A percentile compares a stretch with the other conserved stretches of the same genome.
These are phyloP conservation scores for Suillus weaverae DNA, from an alignment of 768 basidiomycete genomes.

Conservation along the genomic window DNA sequence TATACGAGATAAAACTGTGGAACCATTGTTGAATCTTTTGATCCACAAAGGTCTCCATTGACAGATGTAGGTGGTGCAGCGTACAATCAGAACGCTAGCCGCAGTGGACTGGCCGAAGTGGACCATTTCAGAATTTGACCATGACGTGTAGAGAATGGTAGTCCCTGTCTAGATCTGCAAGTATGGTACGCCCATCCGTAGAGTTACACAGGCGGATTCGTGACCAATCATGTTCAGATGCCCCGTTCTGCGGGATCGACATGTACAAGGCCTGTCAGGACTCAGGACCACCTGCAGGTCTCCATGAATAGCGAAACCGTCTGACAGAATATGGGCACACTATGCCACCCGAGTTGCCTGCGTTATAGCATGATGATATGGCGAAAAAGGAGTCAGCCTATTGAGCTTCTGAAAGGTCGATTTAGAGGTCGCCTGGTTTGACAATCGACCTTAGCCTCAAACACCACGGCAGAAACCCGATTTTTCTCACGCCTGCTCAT, in stretches of 20 bases:
- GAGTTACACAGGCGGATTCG: too few species aligned
- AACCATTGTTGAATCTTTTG: background rate
- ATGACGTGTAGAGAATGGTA: background rate
- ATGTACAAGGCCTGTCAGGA: too few species aligned
- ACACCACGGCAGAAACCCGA: too few species aligned
- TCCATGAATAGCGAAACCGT: background rate
- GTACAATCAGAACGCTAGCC: background rate
- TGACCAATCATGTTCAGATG: too few species aligned
- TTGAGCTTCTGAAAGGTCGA: background rate
- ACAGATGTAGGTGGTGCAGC: background rate
- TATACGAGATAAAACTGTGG: background rate
- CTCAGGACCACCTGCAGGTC: too few species aligned
- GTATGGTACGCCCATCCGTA: background rate
- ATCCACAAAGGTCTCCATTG: background rate
- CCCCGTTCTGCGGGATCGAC: too few species aligned
- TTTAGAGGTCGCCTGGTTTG: too few species aligned
- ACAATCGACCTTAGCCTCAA: too few species aligned
- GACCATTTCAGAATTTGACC: background rate
- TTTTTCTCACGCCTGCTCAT: background rate
- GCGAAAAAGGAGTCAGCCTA: background rate
- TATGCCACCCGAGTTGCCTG: background rate
- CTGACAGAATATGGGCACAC: background rate
- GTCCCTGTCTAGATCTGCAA: background rate
- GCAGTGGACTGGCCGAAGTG: background rate
- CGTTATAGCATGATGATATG: background rate